phyloP scores from a whole-genome alignment of 2,329 filamentous ascomycete genomes.

The Botryotinia globosa region DNA sequence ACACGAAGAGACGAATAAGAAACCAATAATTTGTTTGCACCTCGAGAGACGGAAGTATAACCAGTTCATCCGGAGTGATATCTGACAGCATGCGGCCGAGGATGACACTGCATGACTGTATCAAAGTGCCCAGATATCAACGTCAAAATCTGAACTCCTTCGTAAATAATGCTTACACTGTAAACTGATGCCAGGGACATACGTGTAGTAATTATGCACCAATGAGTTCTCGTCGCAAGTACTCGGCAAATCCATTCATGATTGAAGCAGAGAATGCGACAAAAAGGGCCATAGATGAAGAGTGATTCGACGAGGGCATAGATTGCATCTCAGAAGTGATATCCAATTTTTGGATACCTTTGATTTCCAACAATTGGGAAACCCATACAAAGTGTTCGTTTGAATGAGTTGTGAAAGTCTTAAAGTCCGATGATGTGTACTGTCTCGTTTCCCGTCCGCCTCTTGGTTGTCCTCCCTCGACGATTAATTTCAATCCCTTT shows the following conservation, averaged over 20 bases:
- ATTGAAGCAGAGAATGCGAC: constrained; percentile 60
- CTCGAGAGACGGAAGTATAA: not conserved
- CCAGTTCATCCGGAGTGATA: not conserved
- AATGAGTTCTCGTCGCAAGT: constrained; percentile 41
- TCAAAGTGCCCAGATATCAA: not conserved
- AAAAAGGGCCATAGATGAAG: constrained; percentile 55
- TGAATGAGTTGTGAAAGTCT: constrained; percentile 42
- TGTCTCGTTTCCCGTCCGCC: constrained; percentile 48
- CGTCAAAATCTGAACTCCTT: not conserved
- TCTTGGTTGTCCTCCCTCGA: constrained; percentile 53
- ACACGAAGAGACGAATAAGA: not conserved
- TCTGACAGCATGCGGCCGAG: not conserved
- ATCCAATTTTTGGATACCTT: constrained; percentile 48
- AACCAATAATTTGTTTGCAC: not conserved
- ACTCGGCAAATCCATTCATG: constrained; percentile 54
- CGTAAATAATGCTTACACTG: constrained; percentile 12
- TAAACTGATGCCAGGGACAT: not conserved
- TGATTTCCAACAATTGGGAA: constrained; percentile 51
- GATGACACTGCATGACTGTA: constrained; percentile 5
- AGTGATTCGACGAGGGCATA: constrained; percentile 46
- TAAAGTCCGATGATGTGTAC: constrained; percentile 48
- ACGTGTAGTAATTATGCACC: constrained; percentile 3
- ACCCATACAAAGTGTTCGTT: constrained; percentile 57
- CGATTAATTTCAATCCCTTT: constrained; percentile 47
- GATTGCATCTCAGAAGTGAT: constrained; percentile 54